Base-by-base conservation (phyloP, 306 rosid genomes). In the Canavalia gladiata region DNA sequence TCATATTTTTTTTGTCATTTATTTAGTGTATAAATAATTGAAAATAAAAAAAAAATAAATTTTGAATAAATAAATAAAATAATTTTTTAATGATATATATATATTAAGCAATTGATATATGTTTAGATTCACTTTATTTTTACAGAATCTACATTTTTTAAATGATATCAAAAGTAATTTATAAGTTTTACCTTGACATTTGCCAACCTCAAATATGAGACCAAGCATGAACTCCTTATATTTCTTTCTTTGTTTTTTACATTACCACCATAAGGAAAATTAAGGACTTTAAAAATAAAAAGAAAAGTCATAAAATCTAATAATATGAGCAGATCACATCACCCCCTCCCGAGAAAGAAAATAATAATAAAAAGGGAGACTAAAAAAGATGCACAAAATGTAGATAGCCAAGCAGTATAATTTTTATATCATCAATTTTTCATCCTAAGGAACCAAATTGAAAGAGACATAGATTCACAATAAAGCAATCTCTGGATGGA, bases 401-500 rank as follows among this genome's bases (percentile, higher is more conserved):
- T 13, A 12, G 0, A 57, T 39, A 8, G 67, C 9, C 18, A 45
- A 52, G 37, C 56, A 12, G 43, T 51, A 66, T 52, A 45, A 68
- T 25, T n/a, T 42, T 54, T 35, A 30, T 55, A 39, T 37, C 49
- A 8, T 54, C 6, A 8, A 41, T 9, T 78, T 76, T 76, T 49
- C 68, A 37, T 78, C 49, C 58, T 2, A 13, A 68, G 68, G 12
- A 64, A 68, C 75, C 82, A 55, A 78, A 55, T 43, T 30, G 63
- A 78, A 47, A 64, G 25, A 72, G 31, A 18, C 37, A 35, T 33
- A 7, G 41, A 12, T 43, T 78, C 37, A 29, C 18, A 41, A 58
- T 39, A 68, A 78, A 67, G 82, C 82, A 78, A 78, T 54, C 75
- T 41, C 13, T 30, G 29, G 56, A 43, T 55, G 58, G 41, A 43